phyloP scores from a whole-genome alignment of 1,284 basidiomycete genomes.

The Neotropicomus parvogracilis region DNA sequence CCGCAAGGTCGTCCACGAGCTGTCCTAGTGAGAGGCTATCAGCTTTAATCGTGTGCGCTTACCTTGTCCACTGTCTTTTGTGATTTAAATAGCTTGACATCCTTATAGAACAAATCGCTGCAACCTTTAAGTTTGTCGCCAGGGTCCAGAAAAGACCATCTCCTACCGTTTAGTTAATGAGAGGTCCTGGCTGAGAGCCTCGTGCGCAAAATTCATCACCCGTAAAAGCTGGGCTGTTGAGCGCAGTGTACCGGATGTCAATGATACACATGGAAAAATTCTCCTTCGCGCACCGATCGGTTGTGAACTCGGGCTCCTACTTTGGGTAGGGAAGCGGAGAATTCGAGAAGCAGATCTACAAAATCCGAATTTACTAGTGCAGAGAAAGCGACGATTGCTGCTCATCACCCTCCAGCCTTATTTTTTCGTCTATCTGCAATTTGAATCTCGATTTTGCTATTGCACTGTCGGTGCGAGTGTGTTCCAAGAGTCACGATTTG shows the following conservation, averaged over 20 bases:
- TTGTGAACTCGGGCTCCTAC: slow-evolving; percentile 44
- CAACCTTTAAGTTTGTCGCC: neutral
- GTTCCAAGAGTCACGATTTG: slow-evolving; percentile 41
- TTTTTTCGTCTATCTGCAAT: slow-evolving; percentile 28
- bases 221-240: slow-evolving; percentile 61
- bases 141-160: neutral
- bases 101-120: slow-evolving; percentile 87
- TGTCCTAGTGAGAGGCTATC: slow-evolving; percentile 32
- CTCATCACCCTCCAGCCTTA: slow-evolving; percentile 16
- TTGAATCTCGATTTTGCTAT: slow-evolving; percentile 25
- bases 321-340: slow-evolving; percentile 32
- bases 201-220: slow-evolving; percentile 60
- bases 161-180: slow-evolving; percentile 69
- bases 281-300: slow-evolving; percentile 45
- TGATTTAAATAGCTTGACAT: slow-evolving; percentile 70
- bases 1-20: slow-evolving; percentile 87
- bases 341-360: slow-evolving; percentile 21
- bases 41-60: slow-evolving; percentile 13
- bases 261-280: neutral
- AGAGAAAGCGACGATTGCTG: neutral
- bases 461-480: slow-evolving; percentile 17
- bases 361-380: slow-evolving; percentile 8
- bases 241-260: neutral
- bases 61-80: slow-evolving; percentile 78
- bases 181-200: slow-evolving; percentile 52